Evolutionary conservation across 192 early-diverging fungal genomes (phyloP), one percentile per base, ranked within the genome.

Genomic region (Ambispora gerdemannii): DNA sequence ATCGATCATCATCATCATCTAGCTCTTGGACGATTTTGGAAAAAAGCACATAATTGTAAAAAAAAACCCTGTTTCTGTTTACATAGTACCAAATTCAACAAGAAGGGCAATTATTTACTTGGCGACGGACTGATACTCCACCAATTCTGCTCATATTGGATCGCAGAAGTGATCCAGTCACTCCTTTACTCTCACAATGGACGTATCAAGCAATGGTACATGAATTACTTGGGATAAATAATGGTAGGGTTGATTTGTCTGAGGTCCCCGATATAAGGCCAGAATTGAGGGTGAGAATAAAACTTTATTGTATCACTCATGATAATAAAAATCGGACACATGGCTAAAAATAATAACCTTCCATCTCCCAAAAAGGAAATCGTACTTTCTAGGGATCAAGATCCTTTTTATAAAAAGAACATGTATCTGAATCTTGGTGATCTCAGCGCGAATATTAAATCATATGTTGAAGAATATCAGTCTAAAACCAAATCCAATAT

Each of bases 181-280:
- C 95, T 0, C 96, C 97, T 11, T 78, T 99, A 17, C 83, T 99
- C 13, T 88, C 87, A 11, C 97, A 97, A 74, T 99, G 97, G 97
- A 99, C 95, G 3, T 99, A 99, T 73, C 96, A 99, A 72, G 96
- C 97, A 3, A 94, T 99, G 91, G 91, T 97, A 7, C 93, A 99
- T 76, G 97, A 98, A 68, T 79, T 96, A 61, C 84, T 98, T 56
- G 97, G 97, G 0, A 95, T 99, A 50, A 81, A 78, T 53, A 96
- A 98, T 73, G 94, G 95, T 32, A 81, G 95, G 33, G 93, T 99
- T 1, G 94, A 98, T 74, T 81, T 99, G 72, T 89, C 92, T 3
- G 72, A 81, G n/a, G 86, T 98, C 8, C 90, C 94, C 4, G 88
- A 84, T 10, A 86, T 93, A 36, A 81, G 89, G 7, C 83, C 86